Evolutionary conservation across 192 early-diverging fungal species (phyloP).

Genomic region (Rhizoclosmatium globosum): DNA sequence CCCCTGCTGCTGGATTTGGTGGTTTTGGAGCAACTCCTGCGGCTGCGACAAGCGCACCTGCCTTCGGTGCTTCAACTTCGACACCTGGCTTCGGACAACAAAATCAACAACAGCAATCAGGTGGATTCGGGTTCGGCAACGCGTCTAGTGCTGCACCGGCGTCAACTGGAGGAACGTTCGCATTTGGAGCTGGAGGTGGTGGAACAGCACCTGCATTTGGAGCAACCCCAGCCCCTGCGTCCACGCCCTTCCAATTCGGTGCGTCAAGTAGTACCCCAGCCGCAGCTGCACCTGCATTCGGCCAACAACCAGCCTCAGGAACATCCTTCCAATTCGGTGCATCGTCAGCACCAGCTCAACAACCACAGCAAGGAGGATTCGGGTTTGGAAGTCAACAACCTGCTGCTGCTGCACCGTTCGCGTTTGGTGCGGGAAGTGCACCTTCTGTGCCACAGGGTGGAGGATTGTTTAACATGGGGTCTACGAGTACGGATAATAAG

Average conservation of each 20-base stretch:
- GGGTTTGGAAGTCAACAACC: conserved; percentile 1
- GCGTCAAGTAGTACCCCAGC: background rate
- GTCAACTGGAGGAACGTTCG: background rate
- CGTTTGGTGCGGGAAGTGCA: background rate
- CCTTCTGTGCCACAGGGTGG: background rate
- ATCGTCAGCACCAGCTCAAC: conserved; percentile 2
- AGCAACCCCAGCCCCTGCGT: background rate
- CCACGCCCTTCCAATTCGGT: background rate
- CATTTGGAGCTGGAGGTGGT: background rate
- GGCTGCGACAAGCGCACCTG: background rate
- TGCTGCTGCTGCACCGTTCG: background rate
- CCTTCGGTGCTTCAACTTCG: conserved; percentile 3
- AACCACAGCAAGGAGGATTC: background rate
- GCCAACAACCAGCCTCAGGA: background rate
- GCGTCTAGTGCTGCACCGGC: background rate
- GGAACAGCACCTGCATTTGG: conserved; percentile 12
- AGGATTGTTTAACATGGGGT: conserved; percentile 9
- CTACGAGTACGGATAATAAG: background rate
- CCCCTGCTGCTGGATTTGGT: background rate
- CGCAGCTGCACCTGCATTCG: background rate
- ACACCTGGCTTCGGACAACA: conserved; percentile 11
- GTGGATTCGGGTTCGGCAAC: background rate
- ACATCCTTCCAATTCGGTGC: conserved; percentile 9
- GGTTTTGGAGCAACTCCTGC: background rate
- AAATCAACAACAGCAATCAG: background rate